phyloP scores from a whole-genome alignment of 116 monocot genomes.

The Zostera marina region DNA sequence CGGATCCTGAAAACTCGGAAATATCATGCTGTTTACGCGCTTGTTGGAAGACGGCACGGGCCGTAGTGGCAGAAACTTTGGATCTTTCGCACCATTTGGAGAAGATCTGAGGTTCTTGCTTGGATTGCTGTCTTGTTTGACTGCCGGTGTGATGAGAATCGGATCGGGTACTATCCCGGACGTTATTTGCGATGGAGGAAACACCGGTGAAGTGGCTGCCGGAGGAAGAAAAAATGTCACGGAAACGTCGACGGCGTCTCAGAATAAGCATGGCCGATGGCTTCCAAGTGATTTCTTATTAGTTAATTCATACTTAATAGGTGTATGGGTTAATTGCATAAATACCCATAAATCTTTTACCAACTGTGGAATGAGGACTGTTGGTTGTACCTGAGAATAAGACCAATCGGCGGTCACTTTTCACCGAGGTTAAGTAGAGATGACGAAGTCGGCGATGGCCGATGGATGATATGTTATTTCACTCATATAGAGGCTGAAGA shows the following conservation, averaged over 20 bases:
- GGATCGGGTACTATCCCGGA: background rate
- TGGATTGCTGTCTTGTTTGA: background rate
- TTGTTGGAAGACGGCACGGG: background rate
- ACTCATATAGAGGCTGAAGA: no score
- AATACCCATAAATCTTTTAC: no score
- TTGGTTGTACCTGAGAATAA: no score
- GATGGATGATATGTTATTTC: no score
- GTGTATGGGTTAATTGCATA: no score
- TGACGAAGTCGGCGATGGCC: no score
- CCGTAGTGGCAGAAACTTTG: background rate
- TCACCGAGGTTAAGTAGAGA: no score
- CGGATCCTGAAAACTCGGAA: background rate
- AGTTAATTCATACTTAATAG: no score
- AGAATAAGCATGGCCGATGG: no score
- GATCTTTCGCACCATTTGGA: constrained; percentile 1
- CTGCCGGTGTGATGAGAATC: background rate
- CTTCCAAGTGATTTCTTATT: no score
- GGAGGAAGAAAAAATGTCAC: background rate
- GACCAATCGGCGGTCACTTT: no score
- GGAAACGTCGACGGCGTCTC: background rate
- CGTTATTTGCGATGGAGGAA: background rate
- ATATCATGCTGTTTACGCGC: background rate
- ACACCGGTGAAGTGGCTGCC: background rate
- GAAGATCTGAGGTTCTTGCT: background rate
- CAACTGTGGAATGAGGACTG: no score